phyloP scores from a whole-genome alignment of 2,329 filamentous ascomycete genomes.

The Lecanicillium sp. region DNA sequence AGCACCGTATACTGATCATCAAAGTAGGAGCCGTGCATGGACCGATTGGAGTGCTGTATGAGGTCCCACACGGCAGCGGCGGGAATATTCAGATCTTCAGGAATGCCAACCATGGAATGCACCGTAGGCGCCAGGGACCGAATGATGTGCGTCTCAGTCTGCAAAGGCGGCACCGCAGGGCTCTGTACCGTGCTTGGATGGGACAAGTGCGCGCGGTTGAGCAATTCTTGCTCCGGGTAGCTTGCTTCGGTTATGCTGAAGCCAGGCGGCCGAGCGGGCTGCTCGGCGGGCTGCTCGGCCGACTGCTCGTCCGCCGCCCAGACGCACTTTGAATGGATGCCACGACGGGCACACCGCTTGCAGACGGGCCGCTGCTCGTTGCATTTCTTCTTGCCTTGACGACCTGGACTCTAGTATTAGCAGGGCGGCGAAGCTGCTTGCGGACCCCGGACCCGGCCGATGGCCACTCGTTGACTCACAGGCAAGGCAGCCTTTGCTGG shows the following conservation, averaged over 20 bases:
- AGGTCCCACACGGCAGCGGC: not conserved
- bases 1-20: not conserved
- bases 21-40: not conserved
- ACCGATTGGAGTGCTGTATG: not conserved
- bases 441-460: not conserved
- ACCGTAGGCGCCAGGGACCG: too few species aligned
- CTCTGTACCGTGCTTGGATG: too few species aligned
- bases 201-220: too few species aligned
- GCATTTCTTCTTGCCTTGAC: not conserved
- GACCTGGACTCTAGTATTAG: not conserved
- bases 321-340: not conserved
- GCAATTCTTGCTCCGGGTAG: too few species aligned
- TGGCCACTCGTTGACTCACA: not conserved
- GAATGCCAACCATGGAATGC: too few species aligned
- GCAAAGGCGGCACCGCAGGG: too few species aligned
- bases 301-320: not conserved
- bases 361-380: not conserved
- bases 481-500: not conserved
- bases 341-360: not conserved
- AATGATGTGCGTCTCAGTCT: too few species aligned
- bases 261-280: too few species aligned
- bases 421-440: not conserved
- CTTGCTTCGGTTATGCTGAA: too few species aligned
- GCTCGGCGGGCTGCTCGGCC: too few species aligned
- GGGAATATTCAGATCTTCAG: too few species aligned